A percentile compares a stretch with the other conserved stretches of the same genome.
phyloP scores from a whole-genome alignment of 208 protist species.

The Crithidia sp. region DNA sequence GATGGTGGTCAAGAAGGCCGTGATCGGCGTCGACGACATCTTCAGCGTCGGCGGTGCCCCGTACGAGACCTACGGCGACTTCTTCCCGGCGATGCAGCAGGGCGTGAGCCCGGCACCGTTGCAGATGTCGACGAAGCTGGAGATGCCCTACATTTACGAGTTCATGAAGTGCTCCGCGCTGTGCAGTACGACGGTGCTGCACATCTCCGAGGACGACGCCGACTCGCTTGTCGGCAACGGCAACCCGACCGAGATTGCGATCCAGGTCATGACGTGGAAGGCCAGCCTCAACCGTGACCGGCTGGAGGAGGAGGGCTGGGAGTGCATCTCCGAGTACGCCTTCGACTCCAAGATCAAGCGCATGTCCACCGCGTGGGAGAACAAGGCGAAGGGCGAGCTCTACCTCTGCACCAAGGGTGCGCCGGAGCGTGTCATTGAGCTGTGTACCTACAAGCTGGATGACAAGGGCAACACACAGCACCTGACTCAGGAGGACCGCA shows the following conservation, averaged over 20 bases:
- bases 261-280: conserved; percentile 92
- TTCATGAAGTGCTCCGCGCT: conserved; percentile 82
- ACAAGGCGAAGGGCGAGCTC: conserved; percentile 51
- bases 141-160: conserved; percentile 60
- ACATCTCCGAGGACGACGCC: conserved; percentile 62
- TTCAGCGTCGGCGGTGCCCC: conserved; percentile 76
- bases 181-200: conserved; percentile 76
- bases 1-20: conserved; percentile 89
- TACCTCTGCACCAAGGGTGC: conserved; percentile 91
- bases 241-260: conserved; percentile 89
- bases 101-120: conserved; percentile 43
- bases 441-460: conserved; percentile 66
- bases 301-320: conserved; percentile 72
- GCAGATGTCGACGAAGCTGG: conserved; percentile 48
- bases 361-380: conserved; percentile 86
- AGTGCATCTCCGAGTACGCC: conserved; percentile 83
- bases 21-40: conserved; percentile 65
- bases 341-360: conserved; percentile 91
- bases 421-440: conserved; percentile 81
- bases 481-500: conserved; percentile 49
- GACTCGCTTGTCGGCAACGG: conserved; percentile 74
- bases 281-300: conserved; percentile 68
- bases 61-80: conserved; percentile 72
- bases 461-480: conserved; percentile 38
- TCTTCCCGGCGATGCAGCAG: conserved; percentile 45